A percentile compares a stretch with the other conserved stretches of the same genome.
These are phyloP conservation scores for Chalaropsis thielavioides DNA, from an alignment of 2,329 filamentous ascomycete genomes.

Conservation along the genomic window DNA sequence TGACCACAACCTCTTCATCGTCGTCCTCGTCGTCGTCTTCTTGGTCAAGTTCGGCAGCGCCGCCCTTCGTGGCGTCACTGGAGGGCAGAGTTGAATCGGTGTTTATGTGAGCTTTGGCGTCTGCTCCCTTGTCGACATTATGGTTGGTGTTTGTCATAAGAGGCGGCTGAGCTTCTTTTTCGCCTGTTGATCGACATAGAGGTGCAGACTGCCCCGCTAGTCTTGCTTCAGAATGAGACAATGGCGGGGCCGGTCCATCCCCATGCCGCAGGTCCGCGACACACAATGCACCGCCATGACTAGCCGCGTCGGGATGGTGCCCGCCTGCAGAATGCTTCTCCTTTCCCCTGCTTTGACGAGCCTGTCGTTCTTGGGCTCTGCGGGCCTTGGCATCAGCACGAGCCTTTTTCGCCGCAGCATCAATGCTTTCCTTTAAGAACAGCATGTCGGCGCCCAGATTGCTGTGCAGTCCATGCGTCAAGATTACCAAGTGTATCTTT, in stretches of 20 bases:
- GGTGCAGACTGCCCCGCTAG: not conserved
- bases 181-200: not conserved
- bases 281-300: not conserved
- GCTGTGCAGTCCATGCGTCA: slow-evolving; percentile 91
- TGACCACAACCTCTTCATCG: slow-evolving; percentile 73
- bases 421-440: slow-evolving; percentile 93
- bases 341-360: slow-evolving; percentile 14
- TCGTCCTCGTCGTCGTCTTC: slow-evolving; percentile 46
- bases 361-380: slow-evolving; percentile 35
- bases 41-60: slow-evolving; percentile 19
- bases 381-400: slow-evolving; percentile 52
- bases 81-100: not conserved
- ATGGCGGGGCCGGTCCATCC: too few species aligned
- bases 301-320: not conserved
- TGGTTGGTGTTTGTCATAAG: slow-evolving; percentile 18
- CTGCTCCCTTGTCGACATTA: slow-evolving; percentile 18
- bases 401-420: slow-evolving; percentile 62
- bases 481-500: slow-evolving; percentile 75
- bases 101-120: not conserved
- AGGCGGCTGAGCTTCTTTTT: not conserved
- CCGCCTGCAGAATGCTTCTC: not conserved
- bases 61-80: not conserved
- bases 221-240: not conserved
- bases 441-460: slow-evolving; percentile 95
- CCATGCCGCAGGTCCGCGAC: not conserved